phyloP scores from a whole-genome alignment of 768 basidiomycete genomes.

The Termitomyces heimii region DNA sequence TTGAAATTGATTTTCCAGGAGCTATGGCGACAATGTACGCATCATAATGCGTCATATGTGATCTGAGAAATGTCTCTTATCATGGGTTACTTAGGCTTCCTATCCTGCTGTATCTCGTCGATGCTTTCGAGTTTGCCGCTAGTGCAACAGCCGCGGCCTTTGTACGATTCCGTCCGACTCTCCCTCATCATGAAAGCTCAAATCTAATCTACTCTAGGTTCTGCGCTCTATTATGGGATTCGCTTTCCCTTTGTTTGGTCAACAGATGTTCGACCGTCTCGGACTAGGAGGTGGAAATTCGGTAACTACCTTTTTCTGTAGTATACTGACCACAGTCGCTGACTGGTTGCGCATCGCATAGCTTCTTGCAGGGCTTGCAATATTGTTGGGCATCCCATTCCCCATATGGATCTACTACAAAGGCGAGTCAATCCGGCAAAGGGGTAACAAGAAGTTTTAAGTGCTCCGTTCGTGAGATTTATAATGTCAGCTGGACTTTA shows the following conservation, averaged over 20 bases:
- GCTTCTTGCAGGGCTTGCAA: constrained; percentile 43
- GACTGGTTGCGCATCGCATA: not conserved
- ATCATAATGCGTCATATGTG: not conserved
- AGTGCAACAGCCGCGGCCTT: constrained; percentile 62
- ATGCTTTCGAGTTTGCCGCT: constrained; percentile 65
- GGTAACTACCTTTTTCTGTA: constrained; percentile 13
- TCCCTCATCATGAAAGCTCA: not conserved
- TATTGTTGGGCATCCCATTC: constrained; percentile 63
- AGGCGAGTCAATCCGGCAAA: constrained; percentile 51
- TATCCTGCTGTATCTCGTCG: constrained; percentile 64
- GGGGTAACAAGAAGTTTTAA: constrained; percentile 22
- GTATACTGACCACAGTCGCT: constrained; percentile 27
- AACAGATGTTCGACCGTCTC: constrained; percentile 56
- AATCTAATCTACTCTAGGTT: constrained; percentile 19
- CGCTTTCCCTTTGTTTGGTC: constrained; percentile 40
- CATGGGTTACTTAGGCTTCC: constrained; percentile 40
- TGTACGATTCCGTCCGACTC: constrained; percentile 26
- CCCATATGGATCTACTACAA: constrained; percentile 66
- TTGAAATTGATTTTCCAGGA: constrained; percentile 9
- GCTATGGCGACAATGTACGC: constrained; percentile 59
- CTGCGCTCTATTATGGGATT: constrained; percentile 42
- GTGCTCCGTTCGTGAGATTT: no score
- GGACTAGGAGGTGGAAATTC: constrained; percentile 67
- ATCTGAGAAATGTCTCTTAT: not conserved
- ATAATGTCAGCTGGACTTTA: no score